Conservation (phyloP, 805 yeast species). For the Candida parachauliodes region DNA sequence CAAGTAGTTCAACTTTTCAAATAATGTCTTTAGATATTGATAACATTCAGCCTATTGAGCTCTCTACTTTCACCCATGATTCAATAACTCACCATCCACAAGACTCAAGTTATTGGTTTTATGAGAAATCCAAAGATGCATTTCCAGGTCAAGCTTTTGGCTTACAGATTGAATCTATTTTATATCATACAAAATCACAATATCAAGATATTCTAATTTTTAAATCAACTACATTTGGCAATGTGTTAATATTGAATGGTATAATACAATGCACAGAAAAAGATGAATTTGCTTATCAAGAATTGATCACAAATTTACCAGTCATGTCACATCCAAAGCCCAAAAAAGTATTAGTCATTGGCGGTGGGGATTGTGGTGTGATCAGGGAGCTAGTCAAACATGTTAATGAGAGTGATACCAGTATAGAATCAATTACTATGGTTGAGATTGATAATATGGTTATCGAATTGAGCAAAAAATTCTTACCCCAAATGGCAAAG, state of each 20-base stretch:
- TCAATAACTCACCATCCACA: constrained; percentile 18
- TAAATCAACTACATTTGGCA: constrained; percentile 72
- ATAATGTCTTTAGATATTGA: too few relatives aligned
- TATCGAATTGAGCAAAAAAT: constrained; percentile 65
- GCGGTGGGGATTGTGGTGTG: constrained; percentile 97
- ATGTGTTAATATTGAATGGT: constrained; percentile 86
- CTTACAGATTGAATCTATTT: constrained; percentile 56
- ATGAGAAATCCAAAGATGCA: constrained; percentile 62
- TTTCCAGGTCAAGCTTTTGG: constrained; percentile 89
- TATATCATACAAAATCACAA: constrained; percentile 64
- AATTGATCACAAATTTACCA: constrained; percentile 83
- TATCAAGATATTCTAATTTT: constrained; percentile 84
- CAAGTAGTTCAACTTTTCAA: too few relatives aligned
- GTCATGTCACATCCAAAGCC: constrained; percentile 75
- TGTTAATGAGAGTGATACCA: constrained; percentile 33
- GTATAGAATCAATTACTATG: constrained; percentile 60
- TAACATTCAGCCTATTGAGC: constrained; percentile 9
- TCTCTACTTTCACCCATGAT: constrained; percentile 24
- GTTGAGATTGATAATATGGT: constrained; percentile 91
- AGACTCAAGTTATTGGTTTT: constrained; percentile 61
- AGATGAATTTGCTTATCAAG: constrained; percentile 93
- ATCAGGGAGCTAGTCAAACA: constrained; percentile 84
- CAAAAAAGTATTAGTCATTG: constrained; percentile 75
- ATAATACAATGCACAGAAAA: constrained; percentile 87
- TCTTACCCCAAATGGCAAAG: constrained; percentile 72